These are phyloP conservation scores for Ophiostoma ips DNA, from an alignment of 2,329 filamentous ascomycete genomes.

Conservation along the genomic window DNA sequence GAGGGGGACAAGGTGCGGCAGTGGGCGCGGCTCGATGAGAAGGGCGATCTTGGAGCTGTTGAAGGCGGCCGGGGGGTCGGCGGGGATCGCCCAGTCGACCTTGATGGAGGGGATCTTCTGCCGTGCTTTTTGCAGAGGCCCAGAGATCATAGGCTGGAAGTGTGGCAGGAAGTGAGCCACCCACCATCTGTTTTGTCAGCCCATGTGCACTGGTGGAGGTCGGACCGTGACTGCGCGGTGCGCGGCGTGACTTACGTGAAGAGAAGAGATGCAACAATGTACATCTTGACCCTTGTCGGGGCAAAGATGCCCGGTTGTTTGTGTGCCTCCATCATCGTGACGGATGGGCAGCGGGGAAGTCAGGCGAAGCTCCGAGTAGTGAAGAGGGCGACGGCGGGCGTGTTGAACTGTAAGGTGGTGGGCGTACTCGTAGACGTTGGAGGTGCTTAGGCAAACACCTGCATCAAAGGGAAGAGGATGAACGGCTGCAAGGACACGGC, in stretches of 20 bases:
- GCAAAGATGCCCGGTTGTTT: conserved; percentile 16
- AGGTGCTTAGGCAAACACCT: not conserved
- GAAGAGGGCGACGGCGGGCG: not conserved
- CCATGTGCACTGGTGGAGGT: no score
- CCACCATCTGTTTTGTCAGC: conserved; percentile 28
- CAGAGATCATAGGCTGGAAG: conserved; percentile 29
- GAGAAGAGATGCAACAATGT: conserved; percentile 22
- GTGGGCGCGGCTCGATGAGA: conserved; percentile 34
- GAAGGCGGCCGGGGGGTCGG: conserved; percentile 23
- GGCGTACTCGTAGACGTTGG: not conserved
- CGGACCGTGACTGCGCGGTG: not conserved
- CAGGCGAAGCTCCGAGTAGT: not conserved
- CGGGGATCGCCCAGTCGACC: conserved; percentile 24
- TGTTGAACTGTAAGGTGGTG: no score
- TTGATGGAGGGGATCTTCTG: conserved; percentile 27
- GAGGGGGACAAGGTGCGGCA: conserved; percentile 34
- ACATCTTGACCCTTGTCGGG: conserved; percentile 23
- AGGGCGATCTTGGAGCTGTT: conserved; percentile 38
- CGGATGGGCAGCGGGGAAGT: not conserved
- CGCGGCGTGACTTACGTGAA: conserved; percentile 23
- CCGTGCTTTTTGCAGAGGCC: conserved; percentile 26
- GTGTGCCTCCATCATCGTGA: conserved; percentile 14
- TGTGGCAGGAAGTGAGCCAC: conserved; percentile 29
- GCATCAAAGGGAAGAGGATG: not conserved
- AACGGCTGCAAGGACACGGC: not conserved